phyloP scores from a whole-genome alignment of 164 flowering plant genomes.

The Saururus chinensis region DNA sequence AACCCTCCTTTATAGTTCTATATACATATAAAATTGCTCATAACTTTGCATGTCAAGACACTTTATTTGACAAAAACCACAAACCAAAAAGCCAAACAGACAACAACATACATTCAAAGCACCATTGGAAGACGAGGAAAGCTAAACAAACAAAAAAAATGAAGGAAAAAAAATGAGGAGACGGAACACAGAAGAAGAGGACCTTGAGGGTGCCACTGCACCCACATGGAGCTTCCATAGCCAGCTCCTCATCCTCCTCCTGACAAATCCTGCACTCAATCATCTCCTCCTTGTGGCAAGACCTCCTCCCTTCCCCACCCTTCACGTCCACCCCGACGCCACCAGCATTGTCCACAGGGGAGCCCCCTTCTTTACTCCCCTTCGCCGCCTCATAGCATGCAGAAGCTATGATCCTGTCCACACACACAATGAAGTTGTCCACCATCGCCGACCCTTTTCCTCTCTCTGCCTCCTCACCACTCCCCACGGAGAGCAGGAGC shows the following conservation, averaged over 20 bases:
- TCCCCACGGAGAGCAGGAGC: neutral
- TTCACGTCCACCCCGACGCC: slow-evolving; percentile 4
- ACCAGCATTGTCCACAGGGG: too few species aligned
- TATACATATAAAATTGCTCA: too few species aligned
- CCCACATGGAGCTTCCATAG: slow-evolving; percentile 62
- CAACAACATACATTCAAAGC: too few species aligned
- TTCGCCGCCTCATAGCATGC: slow-evolving; percentile 31
- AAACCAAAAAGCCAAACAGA: too few species aligned
- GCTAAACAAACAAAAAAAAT: too few species aligned
- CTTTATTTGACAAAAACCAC: too few species aligned
- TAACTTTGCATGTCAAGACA: too few species aligned
- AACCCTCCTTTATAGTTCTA: too few species aligned
- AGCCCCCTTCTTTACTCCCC: slow-evolving; percentile 2
- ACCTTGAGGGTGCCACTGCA: slow-evolving; percentile 75
- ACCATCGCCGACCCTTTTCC: slow-evolving; percentile 19
- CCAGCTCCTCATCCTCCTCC: slow-evolving; percentile 42
- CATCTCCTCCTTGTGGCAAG: slow-evolving; percentile 11
- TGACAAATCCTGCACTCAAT: slow-evolving; percentile 67
- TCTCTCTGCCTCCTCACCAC: slow-evolving; percentile 4
- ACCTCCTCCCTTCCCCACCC: slow-evolving; percentile 12
- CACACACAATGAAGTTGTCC: slow-evolving; percentile 58
- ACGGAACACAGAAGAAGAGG: too few species aligned
- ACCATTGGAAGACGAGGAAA: too few species aligned
- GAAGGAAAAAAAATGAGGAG: too few species aligned
- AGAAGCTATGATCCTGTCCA: slow-evolving; percentile 42